A percentile compares a stretch with the other conserved stretches of the same genome.
These are phyloP conservation scores for Tolypocladium capitatum DNA, from an alignment of 2,329 filamentous ascomycete genomes.

Conservation along the genomic window DNA sequence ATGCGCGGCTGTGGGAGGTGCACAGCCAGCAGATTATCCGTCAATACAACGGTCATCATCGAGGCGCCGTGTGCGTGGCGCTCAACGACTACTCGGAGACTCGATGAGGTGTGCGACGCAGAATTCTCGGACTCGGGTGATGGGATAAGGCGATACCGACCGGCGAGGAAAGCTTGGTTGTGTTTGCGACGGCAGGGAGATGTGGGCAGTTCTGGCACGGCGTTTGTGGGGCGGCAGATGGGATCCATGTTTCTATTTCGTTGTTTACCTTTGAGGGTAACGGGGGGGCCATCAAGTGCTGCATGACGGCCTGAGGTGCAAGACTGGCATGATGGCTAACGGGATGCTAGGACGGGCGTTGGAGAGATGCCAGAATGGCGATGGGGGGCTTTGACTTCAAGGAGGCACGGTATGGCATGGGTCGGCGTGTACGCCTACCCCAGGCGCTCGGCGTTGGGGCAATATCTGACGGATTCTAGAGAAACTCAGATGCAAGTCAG, in stretches of 20 bases:
- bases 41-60: conserved; percentile 90
- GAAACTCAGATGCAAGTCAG: neutral
- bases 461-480: neutral
- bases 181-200: neutral
- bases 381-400: neutral
- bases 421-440: neutral
- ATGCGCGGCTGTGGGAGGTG: conserved; percentile 83
- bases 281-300: neutral
- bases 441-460: neutral
- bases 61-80: conserved; percentile 83
- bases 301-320: neutral
- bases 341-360: neutral
- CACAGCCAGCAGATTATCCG: conserved; percentile 77
- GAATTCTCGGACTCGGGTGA: neutral
- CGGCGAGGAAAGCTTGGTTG: neutral
- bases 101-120: conserved; percentile 16
- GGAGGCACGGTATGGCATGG: neutral
- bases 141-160: neutral
- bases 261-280: neutral
- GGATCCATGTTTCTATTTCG: neutral
- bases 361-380: neutral
- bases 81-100: conserved; percentile 71
- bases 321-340: neutral
- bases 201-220: neutral
- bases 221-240: neutral